Percentiles rank a stretch among this genome's conserved stretches.
Evolutionary conservation across 2,329 filamentous ascomycete species (phyloP).

Genomic region (Metarhizium robertsii): DNA sequence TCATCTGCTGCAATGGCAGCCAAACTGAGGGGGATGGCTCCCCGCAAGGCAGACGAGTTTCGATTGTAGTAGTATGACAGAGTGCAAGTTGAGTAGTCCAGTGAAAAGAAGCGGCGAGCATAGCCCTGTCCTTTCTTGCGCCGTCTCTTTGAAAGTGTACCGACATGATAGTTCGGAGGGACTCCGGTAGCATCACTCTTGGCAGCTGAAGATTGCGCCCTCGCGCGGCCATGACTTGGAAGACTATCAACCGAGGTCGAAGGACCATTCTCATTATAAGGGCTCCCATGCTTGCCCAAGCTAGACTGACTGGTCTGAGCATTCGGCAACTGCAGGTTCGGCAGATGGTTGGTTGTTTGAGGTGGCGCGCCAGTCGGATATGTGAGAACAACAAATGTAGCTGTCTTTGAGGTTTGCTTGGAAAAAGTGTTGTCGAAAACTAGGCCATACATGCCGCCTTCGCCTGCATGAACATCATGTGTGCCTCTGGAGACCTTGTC

Average conservation of each 20-base stretch:
- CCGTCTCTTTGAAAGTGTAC: constrained; percentile 77
- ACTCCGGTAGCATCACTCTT: constrained; percentile 36
- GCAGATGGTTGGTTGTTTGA: constrained; percentile 63
- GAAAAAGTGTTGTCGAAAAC: constrained; percentile 99
- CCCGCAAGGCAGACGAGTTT: constrained; percentile 83
- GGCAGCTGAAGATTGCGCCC: constrained; percentile 41
- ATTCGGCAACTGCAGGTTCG: constrained; percentile 39
- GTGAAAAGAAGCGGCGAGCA: constrained; percentile 86
- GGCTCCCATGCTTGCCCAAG: constrained; percentile 38
- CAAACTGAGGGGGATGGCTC: constrained; percentile 83
- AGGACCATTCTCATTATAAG: constrained; percentile 32
- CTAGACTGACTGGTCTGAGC: constrained; percentile 37
- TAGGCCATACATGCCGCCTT: constrained; percentile 89
- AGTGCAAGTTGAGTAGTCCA: constrained; percentile 90
- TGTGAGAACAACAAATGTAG: constrained; percentile 87
- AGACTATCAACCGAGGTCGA: constrained; percentile 53
- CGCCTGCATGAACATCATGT: constrained; percentile 63
- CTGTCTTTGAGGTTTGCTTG: constrained; percentile 87
- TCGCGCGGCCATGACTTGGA: constrained; percentile 34
- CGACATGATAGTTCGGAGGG: constrained; percentile 61
- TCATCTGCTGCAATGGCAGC: constrained; percentile 88
- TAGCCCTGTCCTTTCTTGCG: constrained; percentile 92
- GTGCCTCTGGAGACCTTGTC: constrained; percentile 91
- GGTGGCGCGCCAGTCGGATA: constrained; percentile 78
- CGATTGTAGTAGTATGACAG: constrained; percentile 94